These are phyloP conservation scores for Russula olivacea DNA, from an alignment of 768 basidiomycete genomes.

Conservation along the genomic window DNA sequence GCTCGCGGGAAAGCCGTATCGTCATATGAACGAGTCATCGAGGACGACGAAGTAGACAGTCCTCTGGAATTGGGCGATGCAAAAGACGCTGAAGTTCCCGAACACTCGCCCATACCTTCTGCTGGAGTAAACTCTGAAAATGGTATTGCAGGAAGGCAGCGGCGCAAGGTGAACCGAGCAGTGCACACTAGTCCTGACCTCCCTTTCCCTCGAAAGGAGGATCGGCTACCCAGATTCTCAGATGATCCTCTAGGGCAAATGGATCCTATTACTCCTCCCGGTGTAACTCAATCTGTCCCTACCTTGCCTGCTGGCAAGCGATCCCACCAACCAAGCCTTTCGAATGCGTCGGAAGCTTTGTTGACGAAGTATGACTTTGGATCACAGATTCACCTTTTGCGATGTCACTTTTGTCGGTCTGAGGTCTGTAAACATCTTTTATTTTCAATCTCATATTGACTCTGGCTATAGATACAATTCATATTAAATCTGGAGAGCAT, in stretches of 20 bases:
- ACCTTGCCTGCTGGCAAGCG: constrained; percentile 49
- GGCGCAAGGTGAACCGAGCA: constrained; percentile 48
- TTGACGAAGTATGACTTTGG: constrained; percentile 61
- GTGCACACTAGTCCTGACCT: constrained; percentile 73
- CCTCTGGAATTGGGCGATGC: constrained; percentile 32
- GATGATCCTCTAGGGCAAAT: constrained; percentile 72
- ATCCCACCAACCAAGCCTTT: constrained; percentile 40
- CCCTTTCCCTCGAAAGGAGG: constrained; percentile 51
- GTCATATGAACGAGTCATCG: constrained; percentile 27
- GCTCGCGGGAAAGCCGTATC: constrained; percentile 24
- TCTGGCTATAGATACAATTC: constrained; percentile 63
- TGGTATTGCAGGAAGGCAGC: constrained; percentile 14
- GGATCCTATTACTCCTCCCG: constrained; percentile 37
- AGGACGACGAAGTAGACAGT: constrained; percentile 42
- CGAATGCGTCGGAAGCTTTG: constrained; percentile 47
- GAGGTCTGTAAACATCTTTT: constrained; percentile 48
- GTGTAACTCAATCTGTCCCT: constrained; percentile 67
- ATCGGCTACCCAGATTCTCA: constrained; percentile 52
- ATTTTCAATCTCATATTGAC: constrained; percentile 8
- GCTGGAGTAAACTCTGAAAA: constrained; percentile 21
- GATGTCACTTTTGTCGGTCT: constrained; percentile 83
- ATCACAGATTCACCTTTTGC: constrained; percentile 66
- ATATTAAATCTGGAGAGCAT: constrained; percentile 86
- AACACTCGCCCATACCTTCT: constrained; percentile 20
- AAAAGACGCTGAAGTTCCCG: constrained; percentile 23